Evolutionary conservation across 2,329 filamentous ascomycete genomes (phyloP).

Genomic region (Thelonectria rubi): DNA sequence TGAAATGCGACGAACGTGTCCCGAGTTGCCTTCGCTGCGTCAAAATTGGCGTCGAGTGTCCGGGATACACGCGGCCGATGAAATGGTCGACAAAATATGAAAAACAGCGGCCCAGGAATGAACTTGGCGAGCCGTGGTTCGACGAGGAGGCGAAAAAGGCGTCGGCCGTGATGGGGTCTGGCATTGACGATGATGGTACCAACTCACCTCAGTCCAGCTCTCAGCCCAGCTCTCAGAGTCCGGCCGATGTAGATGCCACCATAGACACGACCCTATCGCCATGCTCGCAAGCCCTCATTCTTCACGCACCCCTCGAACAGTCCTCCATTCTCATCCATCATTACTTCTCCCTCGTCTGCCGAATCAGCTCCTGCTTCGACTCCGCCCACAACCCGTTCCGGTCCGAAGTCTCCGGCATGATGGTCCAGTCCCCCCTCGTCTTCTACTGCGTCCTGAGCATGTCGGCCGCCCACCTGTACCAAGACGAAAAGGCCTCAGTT

Average conservation of each 20-base stretch:
- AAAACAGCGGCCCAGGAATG: background rate
- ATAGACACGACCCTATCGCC: background rate
- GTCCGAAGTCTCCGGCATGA: constrained; percentile 24
- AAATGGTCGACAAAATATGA: constrained; percentile 38
- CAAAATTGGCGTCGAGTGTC: constrained; percentile 26
- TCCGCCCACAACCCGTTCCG: constrained; percentile 28
- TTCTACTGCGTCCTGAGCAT: constrained; percentile 29
- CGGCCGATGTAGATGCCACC: background rate
- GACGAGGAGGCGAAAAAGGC: background rate
- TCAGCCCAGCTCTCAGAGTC: no score
- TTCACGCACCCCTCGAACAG: constrained; percentile 3
- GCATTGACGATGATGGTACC: background rate
- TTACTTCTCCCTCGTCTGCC: constrained; percentile 28
- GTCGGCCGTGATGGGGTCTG: background rate
- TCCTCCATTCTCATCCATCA: constrained; percentile 20
- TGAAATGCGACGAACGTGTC: constrained; percentile 34
- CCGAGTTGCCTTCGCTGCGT: constrained; percentile 29
- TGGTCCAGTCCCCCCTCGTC: constrained; percentile 16
- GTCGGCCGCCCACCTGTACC: constrained; percentile 31
- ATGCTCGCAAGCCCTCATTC: background rate
- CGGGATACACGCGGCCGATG: constrained; percentile 28
- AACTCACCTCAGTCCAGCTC: background rate
- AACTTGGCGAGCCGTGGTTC: background rate
- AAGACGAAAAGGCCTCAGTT: constrained; percentile 1
- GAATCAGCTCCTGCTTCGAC: constrained; percentile 27